Conservation (phyloP, 1,139 yeast species). For the Kodamaea ohmeri region DNA sequence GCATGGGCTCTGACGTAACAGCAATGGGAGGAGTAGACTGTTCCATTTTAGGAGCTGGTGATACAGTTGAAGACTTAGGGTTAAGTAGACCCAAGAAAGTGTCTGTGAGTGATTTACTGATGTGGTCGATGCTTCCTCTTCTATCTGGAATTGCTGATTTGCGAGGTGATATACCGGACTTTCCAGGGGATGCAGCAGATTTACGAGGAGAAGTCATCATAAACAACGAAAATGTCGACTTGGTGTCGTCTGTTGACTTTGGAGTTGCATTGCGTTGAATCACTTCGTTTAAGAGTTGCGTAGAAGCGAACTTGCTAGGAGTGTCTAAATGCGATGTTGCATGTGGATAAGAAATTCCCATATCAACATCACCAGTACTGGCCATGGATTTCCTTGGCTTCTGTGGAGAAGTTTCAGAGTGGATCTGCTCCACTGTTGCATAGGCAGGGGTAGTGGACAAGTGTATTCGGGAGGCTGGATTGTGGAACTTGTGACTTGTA, state of each 20-base stretch:
- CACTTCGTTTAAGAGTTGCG: conserved; percentile 21
- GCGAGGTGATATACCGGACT: background rate
- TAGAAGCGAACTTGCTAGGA: conserved; percentile 12
- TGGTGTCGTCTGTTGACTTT: conserved; percentile 9
- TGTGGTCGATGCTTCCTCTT: conserved; percentile 12
- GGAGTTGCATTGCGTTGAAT: conserved; percentile 14
- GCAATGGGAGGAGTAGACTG: conserved; percentile 17
- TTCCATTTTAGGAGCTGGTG: conserved; percentile 15
- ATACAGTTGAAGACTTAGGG: conserved; percentile 7
- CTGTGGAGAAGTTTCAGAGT: conserved; percentile 9
- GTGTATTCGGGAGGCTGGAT: conserved; percentile 35
- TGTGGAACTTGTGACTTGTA: conserved; percentile 30
- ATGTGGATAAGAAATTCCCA: no score
- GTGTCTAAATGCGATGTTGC: conserved; percentile 2
- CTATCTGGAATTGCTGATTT: background rate
- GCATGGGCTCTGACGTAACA: conserved; percentile 18
- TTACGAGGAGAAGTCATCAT: conserved; percentile 11
- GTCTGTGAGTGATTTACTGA: conserved; percentile 21
- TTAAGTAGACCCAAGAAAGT: conserved; percentile 20
- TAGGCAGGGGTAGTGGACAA: conserved; percentile 19
- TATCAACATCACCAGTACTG: no score
- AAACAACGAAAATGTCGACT: conserved; percentile 15
- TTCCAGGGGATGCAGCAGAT: background rate
- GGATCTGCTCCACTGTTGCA: conserved; percentile 34
- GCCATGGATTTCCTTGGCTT: background rate